Base-by-base conservation (phyloP, 768 basidiomycete genomes). In the Piloderma croceum region DNA sequence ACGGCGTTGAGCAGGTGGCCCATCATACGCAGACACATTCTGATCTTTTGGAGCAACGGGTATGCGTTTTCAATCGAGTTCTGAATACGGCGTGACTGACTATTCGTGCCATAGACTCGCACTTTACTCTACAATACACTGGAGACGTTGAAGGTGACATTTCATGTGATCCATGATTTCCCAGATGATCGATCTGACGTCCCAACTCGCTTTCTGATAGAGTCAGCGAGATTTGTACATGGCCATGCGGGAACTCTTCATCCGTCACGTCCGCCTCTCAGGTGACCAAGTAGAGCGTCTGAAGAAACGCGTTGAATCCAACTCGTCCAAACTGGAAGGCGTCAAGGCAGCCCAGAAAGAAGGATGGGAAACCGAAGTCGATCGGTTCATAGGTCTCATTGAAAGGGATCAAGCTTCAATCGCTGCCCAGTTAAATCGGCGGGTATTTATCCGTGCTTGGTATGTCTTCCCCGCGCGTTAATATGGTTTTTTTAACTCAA, bases 361-460 rank as follows among this genome's bases (percentile, higher is more conserved):
- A 4, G 79, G 82, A 9, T 94, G 89, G 90, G 77, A 86, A 52
- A 79, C 81, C 24, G 90, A 97, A 46, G 85, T 76, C 3, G 93
- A 97, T 47, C 79, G 78, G 49, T 61, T 89, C 31, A 65, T 83
- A 1, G 69, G 69, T 21, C 54, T 70, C 19, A 84, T 92, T 48
- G 91, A 94, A 64, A 81, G 81, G 47, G 94, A 96, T 58, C 88
- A 93, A 56, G 78, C 79, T 3, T 74, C 76, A 2, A 92, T 97
- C 49, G 73, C 76, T 17, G 73, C 77, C 5, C 75, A 83, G 41
- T 68, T 96, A 31, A 79, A 76, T 43, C 67, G 94, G 38, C 70
- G 94, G 15, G 79, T 92, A 7, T 96, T 92, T 56, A 83, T 94
- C 43, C 81, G 88, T 39, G 83, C 85, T 41, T 88, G 82, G 89